Base-by-base conservation (phyloP, 2,329 filamentous ascomycete species). In the Diplocarpon mali region DNA sequence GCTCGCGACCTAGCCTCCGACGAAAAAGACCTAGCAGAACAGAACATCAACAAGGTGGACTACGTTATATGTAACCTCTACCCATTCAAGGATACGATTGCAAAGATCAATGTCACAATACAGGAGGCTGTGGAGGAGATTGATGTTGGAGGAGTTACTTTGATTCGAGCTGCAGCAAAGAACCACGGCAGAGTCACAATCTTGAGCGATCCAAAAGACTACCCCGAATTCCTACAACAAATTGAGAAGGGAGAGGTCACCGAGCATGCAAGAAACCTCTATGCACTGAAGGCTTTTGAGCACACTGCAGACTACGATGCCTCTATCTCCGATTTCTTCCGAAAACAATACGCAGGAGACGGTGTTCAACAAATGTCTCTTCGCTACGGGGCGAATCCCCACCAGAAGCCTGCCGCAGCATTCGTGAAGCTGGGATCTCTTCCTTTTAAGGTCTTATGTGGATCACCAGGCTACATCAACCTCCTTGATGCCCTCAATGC, bases 61-160 rank as follows among this genome's bases (percentile, higher is more conserved):
- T 94, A 83, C 59, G 87, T 95, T 58, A 83, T 98, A 64, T 96
- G 92, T 82, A 98, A 98, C 70, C 76, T 98, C 45, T 96, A 98
- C 68, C 92, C 92, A 11, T 98, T 98, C 80, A 95, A 95, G 72
- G 89, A 96, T 65, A 98, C 92, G 28, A 81, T 98, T 57, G 84
- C 88, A 59, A 94, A 95, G 75, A 80, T 93, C 71, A 94, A 95
- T 61, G 92, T 98, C 60, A 96, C 90, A 50, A 85, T 98, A 52
- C 80, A 86, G 41, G 90, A 98, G 69, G 92, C 92, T 41, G 90
- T 98, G 32, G 92, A 98, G 70, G 92, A 98, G 71, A 94, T 98
- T 60, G 92, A 98, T 68, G 95, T 98, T 63, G 92, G 89, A 54
- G 92, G 92, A 59, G 92, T 98, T 42, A 98, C 92, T 32, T 80